phyloP scores from a whole-genome alignment of 495 filamentous ascomycete genomes.

The Tirmania nivea region DNA sequence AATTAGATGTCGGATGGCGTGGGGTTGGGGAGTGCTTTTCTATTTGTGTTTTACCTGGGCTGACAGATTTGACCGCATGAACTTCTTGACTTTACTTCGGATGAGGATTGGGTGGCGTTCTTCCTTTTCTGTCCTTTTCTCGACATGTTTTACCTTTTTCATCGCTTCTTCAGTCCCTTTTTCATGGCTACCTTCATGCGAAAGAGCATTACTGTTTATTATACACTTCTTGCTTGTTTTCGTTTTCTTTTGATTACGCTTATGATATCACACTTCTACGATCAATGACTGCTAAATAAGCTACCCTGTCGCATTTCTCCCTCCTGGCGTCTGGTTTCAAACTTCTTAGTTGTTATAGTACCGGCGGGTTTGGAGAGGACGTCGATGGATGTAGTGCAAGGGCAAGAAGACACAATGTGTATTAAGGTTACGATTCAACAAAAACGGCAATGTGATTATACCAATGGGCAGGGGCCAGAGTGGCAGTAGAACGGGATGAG shows the following conservation, averaged over 20 bases:
- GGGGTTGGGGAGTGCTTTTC: neutral
- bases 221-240: neutral
- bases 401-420: too few relatives aligned
- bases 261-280: too few relatives aligned
- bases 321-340: too few relatives aligned
- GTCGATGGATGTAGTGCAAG: too few relatives aligned
- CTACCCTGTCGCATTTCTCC: too few relatives aligned
- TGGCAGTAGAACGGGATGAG: too few relatives aligned
- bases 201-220: neutral
- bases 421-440: too few relatives aligned
- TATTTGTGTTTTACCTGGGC: neutral
- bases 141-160: neutral
- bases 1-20: neutral
- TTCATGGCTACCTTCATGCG: neutral
- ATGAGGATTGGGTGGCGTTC: neutral
- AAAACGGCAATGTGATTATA: too few relatives aligned
- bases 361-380: too few relatives aligned
- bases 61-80: neutral
- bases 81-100: neutral
- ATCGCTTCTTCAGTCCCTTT: neutral
- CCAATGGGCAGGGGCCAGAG: too few relatives aligned
- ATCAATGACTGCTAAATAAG: too few relatives aligned
- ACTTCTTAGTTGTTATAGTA: too few relatives aligned
- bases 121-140: neutral
- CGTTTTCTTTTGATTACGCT: neutral